Conservation (phyloP, 2,329 filamentous ascomycete genomes). For the Fusarium clavum region DNA sequence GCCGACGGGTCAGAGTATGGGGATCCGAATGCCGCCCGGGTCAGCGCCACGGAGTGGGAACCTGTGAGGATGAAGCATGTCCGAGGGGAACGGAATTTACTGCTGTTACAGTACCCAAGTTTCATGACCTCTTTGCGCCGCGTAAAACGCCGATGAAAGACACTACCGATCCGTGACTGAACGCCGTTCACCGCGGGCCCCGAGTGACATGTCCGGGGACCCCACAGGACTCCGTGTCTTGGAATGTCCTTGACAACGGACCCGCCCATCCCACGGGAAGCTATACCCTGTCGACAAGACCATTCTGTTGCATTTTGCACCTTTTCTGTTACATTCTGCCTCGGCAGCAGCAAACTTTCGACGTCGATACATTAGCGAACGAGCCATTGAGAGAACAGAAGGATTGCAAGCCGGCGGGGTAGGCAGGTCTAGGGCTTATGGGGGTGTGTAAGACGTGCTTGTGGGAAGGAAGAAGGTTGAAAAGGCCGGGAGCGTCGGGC, state of each 20-base stretch:
- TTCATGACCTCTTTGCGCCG: not conserved
- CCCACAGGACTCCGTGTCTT: constrained; percentile 1
- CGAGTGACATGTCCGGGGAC: constrained; percentile 16
- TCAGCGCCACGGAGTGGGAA: constrained; percentile 50
- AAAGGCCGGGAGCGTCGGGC: constrained; percentile 19
- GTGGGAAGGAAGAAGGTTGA: not conserved
- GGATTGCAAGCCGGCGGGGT: constrained; percentile 24
- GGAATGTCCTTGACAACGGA: not conserved
- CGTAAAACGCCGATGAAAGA: not conserved
- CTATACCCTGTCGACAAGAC: not conserved
- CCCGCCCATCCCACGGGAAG: not conserved
- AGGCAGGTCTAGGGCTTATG: constrained; percentile 44
- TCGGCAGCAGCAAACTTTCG: constrained; percentile 5
- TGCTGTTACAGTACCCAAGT: not conserved
- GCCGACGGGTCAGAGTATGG: constrained; percentile 50
- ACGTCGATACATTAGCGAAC: constrained; percentile 10
- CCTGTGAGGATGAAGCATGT: constrained; percentile 40
- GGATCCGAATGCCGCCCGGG: constrained; percentile 68
- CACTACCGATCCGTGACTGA: constrained; percentile 20
- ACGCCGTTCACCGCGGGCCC: constrained; percentile 9
- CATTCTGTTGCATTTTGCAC: not conserved
- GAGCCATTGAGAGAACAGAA: constrained; percentile 13
- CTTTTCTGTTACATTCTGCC: constrained; percentile 7
- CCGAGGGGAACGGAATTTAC: not conserved
- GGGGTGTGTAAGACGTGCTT: constrained; percentile 29